Conservation (phyloP, 257 asterid genomes). For the Petunia axillaris region DNA sequence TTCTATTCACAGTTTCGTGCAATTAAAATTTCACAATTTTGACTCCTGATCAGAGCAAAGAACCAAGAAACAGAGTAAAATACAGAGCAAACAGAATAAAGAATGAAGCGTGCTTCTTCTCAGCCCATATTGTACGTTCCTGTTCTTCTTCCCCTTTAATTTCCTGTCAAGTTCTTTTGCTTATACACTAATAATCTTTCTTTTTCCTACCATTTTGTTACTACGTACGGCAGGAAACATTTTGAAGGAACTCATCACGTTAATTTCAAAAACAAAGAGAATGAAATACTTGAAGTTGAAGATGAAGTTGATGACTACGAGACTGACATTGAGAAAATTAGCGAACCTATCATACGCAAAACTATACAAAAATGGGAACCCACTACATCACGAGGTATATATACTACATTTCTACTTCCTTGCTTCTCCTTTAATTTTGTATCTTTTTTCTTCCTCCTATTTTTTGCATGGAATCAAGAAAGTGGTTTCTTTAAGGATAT, state of each 20-base stretch:
- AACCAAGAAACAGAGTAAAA: background rate
- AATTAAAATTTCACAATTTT: background rate
- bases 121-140: slow-evolving; percentile 55
- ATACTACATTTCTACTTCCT: background rate
- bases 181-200: background rate
- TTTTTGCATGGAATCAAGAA: background rate
- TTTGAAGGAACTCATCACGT: slow-evolving; percentile 40
- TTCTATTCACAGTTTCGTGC: background rate
- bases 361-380: slow-evolving; percentile 41
- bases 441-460: background rate
- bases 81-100: slow-evolving; percentile 15
- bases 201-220: background rate
- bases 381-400: slow-evolving; percentile 46
- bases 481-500: background rate
- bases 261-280: slow-evolving; percentile 25
- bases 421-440: background rate
- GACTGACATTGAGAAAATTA: slow-evolving; percentile 28
- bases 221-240: slow-evolving; percentile 41
- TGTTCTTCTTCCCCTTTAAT: background rate
- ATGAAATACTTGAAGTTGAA: slow-evolving; percentile 19
- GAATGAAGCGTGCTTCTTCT: slow-evolving; percentile 68
- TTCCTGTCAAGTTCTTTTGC: background rate
- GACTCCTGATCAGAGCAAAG: background rate
- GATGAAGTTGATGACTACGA: slow-evolving; percentile 11
- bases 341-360: slow-evolving; percentile 48